Conservation (phyloP, 2,329 filamentous ascomycete species). For the Xylariaceae sp. region DNA sequence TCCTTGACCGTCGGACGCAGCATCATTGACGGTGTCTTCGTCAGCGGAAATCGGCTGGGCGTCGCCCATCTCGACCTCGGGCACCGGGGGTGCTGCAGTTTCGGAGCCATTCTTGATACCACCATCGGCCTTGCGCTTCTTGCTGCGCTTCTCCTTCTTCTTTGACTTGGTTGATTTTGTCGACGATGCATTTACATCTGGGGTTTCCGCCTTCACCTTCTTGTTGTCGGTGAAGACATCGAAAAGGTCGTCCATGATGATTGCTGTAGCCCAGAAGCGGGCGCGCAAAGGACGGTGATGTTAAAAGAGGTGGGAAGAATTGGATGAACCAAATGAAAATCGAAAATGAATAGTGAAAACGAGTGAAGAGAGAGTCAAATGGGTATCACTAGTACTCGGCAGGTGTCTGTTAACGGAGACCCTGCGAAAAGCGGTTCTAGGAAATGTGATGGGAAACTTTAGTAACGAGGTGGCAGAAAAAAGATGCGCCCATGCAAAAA, state of each 20-base stretch:
- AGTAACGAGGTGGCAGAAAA: slow-evolving; percentile 25
- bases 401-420: not conserved
- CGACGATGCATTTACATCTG: slow-evolving; percentile 28
- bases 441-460: slow-evolving; percentile 2
- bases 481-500: slow-evolving; percentile 14
- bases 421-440: not conserved
- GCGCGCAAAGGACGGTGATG: not conserved
- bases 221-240: slow-evolving; percentile 63
- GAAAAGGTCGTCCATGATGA: slow-evolving; percentile 64
- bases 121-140: slow-evolving; percentile 83
- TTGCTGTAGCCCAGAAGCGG: slow-evolving; percentile 5
- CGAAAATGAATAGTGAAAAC: not conserved
- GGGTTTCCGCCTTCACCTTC: slow-evolving; percentile 36
- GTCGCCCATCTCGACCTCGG: slow-evolving; percentile 30
- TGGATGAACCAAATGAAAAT: not conserved
- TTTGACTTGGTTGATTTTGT: slow-evolving; percentile 40
- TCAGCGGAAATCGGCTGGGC: slow-evolving; percentile 35
- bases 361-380: not conserved
- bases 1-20: slow-evolving; percentile 41
- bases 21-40: slow-evolving; percentile 33
- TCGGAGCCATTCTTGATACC: slow-evolving; percentile 54
- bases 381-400: not conserved
- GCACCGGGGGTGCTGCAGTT: slow-evolving; percentile 33
- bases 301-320: not conserved
- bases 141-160: slow-evolving; percentile 51